Evolutionary conservation across 805 yeast species (phyloP).

Genomic region (Suhomyces xylopsoci): DNA sequence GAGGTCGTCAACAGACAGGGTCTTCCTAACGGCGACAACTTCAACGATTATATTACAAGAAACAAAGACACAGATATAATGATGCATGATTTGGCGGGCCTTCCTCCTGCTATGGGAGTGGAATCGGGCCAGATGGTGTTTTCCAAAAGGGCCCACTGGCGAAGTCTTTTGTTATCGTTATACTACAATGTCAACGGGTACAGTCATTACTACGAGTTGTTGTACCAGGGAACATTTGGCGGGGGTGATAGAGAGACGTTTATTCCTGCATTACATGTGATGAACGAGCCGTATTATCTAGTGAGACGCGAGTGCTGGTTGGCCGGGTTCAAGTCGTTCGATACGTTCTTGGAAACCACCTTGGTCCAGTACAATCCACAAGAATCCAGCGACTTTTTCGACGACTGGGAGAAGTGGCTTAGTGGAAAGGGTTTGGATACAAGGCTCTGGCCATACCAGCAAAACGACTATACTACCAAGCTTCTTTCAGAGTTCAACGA

Average conservation of each 20-base stretch:
- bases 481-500: constrained; percentile 19
- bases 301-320: constrained; percentile 18
- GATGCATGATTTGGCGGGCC: constrained; percentile 28
- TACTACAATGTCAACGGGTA: constrained; percentile 40
- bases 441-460: constrained; percentile 30
- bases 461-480: constrained; percentile 21
- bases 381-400: constrained; percentile 14
- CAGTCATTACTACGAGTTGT: constrained; percentile 33
- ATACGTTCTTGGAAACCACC: constrained; percentile 20
- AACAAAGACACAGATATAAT: constrained; percentile 11
- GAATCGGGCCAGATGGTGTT: constrained; percentile 41
- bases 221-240: constrained; percentile 42
- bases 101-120: constrained; percentile 36
- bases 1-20: constrained; percentile 24
- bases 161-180: constrained; percentile 32
- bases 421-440: constrained; percentile 20
- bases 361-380: constrained; percentile 32
- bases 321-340: constrained; percentile 6
- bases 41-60: constrained; percentile 7
- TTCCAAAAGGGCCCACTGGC: constrained; percentile 29
- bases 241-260: constrained; percentile 45
- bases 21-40: constrained; percentile 19
- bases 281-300: constrained; percentile 35
- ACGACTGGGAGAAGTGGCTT: constrained; percentile 28
- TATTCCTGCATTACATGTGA: constrained; percentile 39